Percentiles rank a stretch among this genome's conserved stretches.
phyloP scores from a whole-genome alignment of 202 grass and related monocot species.

The Panicum hallii region DNA sequence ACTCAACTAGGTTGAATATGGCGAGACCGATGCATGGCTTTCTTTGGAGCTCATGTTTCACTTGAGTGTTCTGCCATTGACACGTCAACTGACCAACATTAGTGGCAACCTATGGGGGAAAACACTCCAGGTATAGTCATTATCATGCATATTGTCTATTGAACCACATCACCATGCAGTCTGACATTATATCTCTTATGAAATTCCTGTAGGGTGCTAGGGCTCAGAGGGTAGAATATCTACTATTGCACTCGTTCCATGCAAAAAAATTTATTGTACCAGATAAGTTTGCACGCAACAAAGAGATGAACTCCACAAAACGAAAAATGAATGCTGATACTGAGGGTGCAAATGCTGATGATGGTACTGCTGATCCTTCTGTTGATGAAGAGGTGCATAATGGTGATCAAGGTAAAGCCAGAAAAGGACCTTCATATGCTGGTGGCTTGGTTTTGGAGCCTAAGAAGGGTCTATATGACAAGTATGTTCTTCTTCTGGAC shows the following conservation, averaged over 20 bases:
- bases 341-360: constrained; percentile 59
- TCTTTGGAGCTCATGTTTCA: constrained; percentile 99
- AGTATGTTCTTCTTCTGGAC: constrained; percentile 93
- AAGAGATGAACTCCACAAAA: constrained; percentile 68
- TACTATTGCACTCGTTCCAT: constrained; percentile 95
- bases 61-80: constrained; percentile 89
- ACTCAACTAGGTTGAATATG: constrained; percentile 75
- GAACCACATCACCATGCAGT: constrained; percentile 21
- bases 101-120: constrained; percentile 97
- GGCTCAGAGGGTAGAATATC: constrained; percentile 96
- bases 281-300: constrained; percentile 76
- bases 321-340: constrained; percentile 66
- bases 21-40: constrained; percentile 94
- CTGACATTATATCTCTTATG: constrained; percentile 31
- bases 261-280: constrained; percentile 91
- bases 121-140: constrained; percentile 88
- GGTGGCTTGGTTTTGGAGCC: constrained; percentile 99
- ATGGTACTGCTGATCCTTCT: constrained; percentile 46
- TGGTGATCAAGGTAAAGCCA: constrained; percentile 74
- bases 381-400: constrained; percentile 56
- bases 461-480: constrained; percentile 98
- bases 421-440: constrained; percentile 92
- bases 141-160: constrained; percentile 22
- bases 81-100: constrained; percentile 95
- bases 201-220: constrained; percentile 80